Percentiles rank a stretch among this genome's conserved stretches.
phyloP scores from a whole-genome alignment of 2,329 filamentous ascomycete genomes.

The Hymenoscyphus fructigenus region DNA sequence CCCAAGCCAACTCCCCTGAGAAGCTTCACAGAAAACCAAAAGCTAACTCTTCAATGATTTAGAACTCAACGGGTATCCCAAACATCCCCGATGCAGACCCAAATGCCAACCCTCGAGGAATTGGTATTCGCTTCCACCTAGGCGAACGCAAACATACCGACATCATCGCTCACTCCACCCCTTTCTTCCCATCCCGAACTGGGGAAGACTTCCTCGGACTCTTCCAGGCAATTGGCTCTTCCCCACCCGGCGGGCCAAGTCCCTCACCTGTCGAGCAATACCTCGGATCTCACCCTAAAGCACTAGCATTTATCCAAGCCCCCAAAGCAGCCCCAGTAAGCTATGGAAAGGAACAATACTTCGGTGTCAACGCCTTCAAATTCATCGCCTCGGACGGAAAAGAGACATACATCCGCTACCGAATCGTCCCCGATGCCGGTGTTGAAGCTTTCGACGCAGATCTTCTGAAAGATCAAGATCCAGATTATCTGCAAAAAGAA shows the following conservation, averaged over 20 bases:
- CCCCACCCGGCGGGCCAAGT: conserved; percentile 29
- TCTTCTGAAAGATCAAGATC: conserved; percentile 39
- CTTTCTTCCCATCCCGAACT: conserved; percentile 51
- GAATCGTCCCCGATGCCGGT: conserved; percentile 47
- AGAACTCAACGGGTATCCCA: conserved; percentile 50
- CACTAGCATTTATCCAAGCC: conserved; percentile 47
- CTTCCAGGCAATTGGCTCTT: conserved; percentile 42
- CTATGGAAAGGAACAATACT: conserved; percentile 50
- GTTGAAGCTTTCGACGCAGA: conserved; percentile 41
- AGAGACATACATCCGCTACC: conserved; percentile 48
- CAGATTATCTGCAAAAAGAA: conserved; percentile 51
- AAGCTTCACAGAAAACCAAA: background rate
- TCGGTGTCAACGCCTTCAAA: conserved; percentile 49
- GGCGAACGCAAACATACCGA: conserved; percentile 52
- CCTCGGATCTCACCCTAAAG: conserved; percentile 46
- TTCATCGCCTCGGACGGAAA: conserved; percentile 43
- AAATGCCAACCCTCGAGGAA: conserved; percentile 48
- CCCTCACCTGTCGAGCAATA: conserved; percentile 40
- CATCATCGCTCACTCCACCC: conserved; percentile 52
- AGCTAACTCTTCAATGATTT: background rate
- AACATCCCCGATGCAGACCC: conserved; percentile 48
- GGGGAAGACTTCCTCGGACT: conserved; percentile 53
- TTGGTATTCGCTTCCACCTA: conserved; percentile 50
- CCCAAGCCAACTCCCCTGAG: too few species aligned
- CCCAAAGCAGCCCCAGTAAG: conserved; percentile 51